These are phyloP conservation scores for Pezicula carpinea DNA, from an alignment of 2,329 filamentous ascomycete species.

Conservation along the genomic window DNA sequence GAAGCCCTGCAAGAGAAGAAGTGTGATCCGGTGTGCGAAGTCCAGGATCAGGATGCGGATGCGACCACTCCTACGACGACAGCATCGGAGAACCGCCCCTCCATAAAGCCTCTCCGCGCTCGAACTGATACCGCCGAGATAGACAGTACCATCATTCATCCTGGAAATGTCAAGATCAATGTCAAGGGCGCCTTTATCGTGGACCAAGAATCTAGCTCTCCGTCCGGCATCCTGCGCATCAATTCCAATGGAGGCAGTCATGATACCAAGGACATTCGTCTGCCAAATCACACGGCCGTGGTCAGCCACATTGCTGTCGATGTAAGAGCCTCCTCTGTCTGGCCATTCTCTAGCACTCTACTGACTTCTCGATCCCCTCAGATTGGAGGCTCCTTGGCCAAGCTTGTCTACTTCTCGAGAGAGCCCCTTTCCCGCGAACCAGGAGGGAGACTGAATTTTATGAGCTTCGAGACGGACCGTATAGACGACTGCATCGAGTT, in stretches of 20 bases:
- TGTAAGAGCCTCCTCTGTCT: slow-evolving; percentile 49
- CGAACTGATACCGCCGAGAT: slow-evolving; percentile 31
- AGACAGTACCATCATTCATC: slow-evolving; percentile 45
- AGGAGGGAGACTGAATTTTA: slow-evolving; percentile 88
- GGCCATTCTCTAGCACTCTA: not conserved
- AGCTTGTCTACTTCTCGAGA: slow-evolving; percentile 94
- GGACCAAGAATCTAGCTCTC: slow-evolving; percentile 64
- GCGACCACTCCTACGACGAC: slow-evolving; percentile 10
- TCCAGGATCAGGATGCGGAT: slow-evolving; percentile 12
- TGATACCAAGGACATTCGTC: slow-evolving; percentile 88
- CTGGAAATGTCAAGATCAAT: slow-evolving; percentile 83
- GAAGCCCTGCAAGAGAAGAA: not conserved
- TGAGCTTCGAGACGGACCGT: slow-evolving; percentile 91
- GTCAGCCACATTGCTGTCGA: slow-evolving; percentile 97
- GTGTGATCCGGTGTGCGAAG: not conserved
- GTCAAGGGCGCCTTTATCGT: slow-evolving; percentile 96
- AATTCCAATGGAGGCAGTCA: slow-evolving; percentile 42
- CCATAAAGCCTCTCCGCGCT: slow-evolving; percentile 15
- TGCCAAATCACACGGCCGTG: slow-evolving; percentile 90
- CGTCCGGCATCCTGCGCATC: slow-evolving; percentile 33
- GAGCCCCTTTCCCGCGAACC: slow-evolving; percentile 75
- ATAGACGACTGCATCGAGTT: slow-evolving; percentile 94
- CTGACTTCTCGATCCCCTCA: slow-evolving; percentile 32
- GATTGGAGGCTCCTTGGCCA: slow-evolving; percentile 94
- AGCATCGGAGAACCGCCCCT: not conserved